These are phyloP conservation scores for Fraxinus platypoda DNA, from an alignment of 305 asterid species.

Conservation along the genomic window DNA sequence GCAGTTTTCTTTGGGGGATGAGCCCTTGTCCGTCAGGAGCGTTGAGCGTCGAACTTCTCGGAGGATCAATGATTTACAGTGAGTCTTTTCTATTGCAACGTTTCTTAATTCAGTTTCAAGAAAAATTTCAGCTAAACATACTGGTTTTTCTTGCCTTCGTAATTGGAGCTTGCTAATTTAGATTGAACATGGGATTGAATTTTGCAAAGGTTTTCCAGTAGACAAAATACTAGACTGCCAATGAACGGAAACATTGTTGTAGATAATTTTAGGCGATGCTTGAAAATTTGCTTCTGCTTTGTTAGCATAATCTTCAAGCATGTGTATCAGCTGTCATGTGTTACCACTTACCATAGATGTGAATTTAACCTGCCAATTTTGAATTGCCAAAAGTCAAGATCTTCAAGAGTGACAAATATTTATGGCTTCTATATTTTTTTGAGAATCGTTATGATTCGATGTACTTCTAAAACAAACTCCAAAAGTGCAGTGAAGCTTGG, in stretches of 20 bases:
- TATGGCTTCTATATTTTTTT: background rate
- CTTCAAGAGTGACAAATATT: background rate
- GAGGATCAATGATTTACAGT: conserved; percentile 88
- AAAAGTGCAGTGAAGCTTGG: background rate
- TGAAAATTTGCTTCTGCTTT: background rate
- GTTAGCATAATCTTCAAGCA: background rate
- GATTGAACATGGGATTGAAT: background rate
- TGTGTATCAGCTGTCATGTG: background rate
- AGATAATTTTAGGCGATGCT: background rate
- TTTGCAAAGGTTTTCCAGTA: background rate
- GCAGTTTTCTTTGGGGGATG: conserved; percentile 89
- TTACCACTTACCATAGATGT: background rate
- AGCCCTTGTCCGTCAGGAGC: conserved; percentile 90
- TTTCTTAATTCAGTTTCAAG: background rate
- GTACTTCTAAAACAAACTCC: background rate
- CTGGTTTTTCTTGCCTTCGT: background rate
- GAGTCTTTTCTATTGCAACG: conserved; percentile 36
- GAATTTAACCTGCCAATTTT: background rate
- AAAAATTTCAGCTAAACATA: background rate
- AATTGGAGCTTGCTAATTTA: background rate
- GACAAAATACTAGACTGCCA: background rate
- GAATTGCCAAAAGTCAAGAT: background rate
- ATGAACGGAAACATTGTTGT: background rate
- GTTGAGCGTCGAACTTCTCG: conserved; percentile 93
- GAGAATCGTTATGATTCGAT: background rate